Base-by-base conservation (phyloP, 2,329 filamentous ascomycete species). In the Ceratocystis alfenasii region DNA sequence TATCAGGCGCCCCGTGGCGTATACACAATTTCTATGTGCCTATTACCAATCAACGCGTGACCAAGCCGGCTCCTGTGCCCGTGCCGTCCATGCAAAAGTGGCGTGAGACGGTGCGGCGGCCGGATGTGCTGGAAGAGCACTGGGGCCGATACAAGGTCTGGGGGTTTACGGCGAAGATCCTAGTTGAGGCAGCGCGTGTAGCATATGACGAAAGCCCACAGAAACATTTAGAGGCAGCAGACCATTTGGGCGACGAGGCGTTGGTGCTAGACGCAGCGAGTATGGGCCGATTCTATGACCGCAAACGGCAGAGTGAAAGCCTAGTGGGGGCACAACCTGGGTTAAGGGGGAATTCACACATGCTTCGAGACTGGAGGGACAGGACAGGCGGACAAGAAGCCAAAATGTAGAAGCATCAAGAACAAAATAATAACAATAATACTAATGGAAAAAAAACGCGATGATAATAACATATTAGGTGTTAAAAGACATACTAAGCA, bases 1-100 rank as follows among this genome's bases (percentile, higher is more conserved):
- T 28, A 5, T 85, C 94, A 74, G 83, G 87, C 69, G 78, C 79
- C 63, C 81, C 82, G n/a, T 97, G 92, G 93, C 77, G 81, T 70
- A 81, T 95, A 80, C 93, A 96, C 76, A 92, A 93, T 76, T 97
- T 96, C 76, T 88, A 89, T 76, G 91, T 96, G 30, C 92, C 90
- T 1, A 83, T 92, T 45, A 82, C 82, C 64, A 83, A 87, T 71
- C 86, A 89, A 76, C 81, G 77, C 28, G 87, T 92, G 22, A 81
- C 83, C 8, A 85, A 82, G 74, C 85, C 87, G 22, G 68, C 67
- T 61, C 73, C 22, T 62, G 68, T 53, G 68, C 70, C 28, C 68
- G 68, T 30, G 68, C 68, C 33, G 69, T 69, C 48, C 69, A 70
- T 72, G n/a, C 69, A 69, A 28, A 67, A 73, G 65, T 75, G 75